A percentile compares a stretch with the other conserved stretches of the same genome.
Evolutionary conservation across 345 rosid species (phyloP).

Genomic region (Syzygium aqueum): DNA sequence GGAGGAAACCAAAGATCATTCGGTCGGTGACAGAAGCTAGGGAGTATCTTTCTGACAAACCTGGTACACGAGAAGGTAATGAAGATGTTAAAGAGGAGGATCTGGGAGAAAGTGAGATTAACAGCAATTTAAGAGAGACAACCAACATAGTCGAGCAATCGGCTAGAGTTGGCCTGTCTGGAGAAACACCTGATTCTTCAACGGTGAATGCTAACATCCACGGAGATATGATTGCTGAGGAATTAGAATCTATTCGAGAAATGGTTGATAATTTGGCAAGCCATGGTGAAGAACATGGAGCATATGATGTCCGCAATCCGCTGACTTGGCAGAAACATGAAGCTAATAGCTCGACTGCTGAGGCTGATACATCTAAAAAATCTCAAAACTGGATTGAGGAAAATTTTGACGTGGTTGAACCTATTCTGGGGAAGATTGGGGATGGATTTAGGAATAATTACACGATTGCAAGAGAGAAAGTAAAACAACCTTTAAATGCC

Average conservation of each 20-base stretch:
- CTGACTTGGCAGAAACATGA: not conserved
- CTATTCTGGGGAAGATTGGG: slow-evolving; percentile 56
- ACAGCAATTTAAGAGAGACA: slow-evolving; percentile 11
- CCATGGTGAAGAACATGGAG: not conserved
- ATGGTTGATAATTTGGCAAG: slow-evolving; percentile 10
- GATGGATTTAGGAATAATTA: slow-evolving; percentile 70
- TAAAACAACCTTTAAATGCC: slow-evolving; percentile 15
- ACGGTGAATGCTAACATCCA: slow-evolving; percentile 9
- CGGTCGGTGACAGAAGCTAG: slow-evolving; percentile 80
- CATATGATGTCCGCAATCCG: not conserved
- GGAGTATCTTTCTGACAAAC: slow-evolving; percentile 53
- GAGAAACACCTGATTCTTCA: slow-evolving; percentile 18
- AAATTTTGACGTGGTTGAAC: slow-evolving; percentile 58
- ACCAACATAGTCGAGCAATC: slow-evolving; percentile 7
- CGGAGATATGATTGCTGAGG: slow-evolving; percentile 10
- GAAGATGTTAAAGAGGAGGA: slow-evolving; percentile 12
- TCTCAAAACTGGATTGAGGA: slow-evolving; percentile 58
- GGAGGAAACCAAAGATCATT: slow-evolving; percentile 48
- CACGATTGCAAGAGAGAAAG: slow-evolving; percentile 56
- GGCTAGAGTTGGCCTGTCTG: not conserved
- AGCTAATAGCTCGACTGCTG: slow-evolving; percentile 4
- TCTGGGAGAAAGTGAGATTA: slow-evolving; percentile 10
- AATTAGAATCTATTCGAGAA: slow-evolving; percentile 1
- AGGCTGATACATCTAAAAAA: slow-evolving; percentile 15
- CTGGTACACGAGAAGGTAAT: slow-evolving; percentile 8